These are phyloP conservation scores for Ustulina deusta DNA, from an alignment of 2,329 filamentous ascomycete genomes.

Conservation along the genomic window DNA sequence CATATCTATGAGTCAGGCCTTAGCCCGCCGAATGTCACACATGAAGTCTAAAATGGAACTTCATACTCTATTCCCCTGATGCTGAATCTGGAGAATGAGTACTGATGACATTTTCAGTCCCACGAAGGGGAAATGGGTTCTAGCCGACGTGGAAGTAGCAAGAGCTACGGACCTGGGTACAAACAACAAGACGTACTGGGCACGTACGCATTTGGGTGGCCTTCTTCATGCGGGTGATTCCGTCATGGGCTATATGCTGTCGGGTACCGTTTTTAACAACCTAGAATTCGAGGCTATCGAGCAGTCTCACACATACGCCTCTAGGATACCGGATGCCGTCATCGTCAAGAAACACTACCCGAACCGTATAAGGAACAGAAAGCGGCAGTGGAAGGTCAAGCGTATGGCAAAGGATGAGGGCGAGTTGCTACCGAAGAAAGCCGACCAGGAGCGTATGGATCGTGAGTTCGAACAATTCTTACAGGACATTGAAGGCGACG, in stretches of 20 bases:
- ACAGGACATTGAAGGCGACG: constrained; percentile 94
- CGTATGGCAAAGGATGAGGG: constrained; percentile 92
- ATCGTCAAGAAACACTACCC: constrained; percentile 98
- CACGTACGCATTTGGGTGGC: constrained; percentile 87
- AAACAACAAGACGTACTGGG: constrained; percentile 90
- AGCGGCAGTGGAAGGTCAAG: constrained; percentile 93
- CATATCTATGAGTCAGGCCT: background rate
- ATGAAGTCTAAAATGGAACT: background rate
- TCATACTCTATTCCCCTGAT: background rate
- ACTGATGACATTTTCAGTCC: constrained; percentile 53
- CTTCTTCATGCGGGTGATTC: constrained; percentile 91
- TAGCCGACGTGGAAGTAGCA: constrained; percentile 90
- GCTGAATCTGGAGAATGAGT: background rate
- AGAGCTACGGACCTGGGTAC: constrained; percentile 85
- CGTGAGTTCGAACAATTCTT: constrained; percentile 97
- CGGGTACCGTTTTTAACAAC: constrained; percentile 65
- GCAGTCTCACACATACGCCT: constrained; percentile 78
- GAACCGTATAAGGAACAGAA: constrained; percentile 80
- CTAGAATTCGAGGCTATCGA: constrained; percentile 70
- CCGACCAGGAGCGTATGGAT: constrained; percentile 89
- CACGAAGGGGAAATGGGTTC: constrained; percentile 82
- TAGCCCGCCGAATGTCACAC: too few relatives aligned
- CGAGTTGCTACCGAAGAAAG: constrained; percentile 85
- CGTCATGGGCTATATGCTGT: constrained; percentile 92
- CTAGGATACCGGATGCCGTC: constrained; percentile 88